Evolutionary conservation across 257 asterid species (phyloP), one percentile per base, ranked within the genome.

Genomic region (Jasminum sambac): DNA sequence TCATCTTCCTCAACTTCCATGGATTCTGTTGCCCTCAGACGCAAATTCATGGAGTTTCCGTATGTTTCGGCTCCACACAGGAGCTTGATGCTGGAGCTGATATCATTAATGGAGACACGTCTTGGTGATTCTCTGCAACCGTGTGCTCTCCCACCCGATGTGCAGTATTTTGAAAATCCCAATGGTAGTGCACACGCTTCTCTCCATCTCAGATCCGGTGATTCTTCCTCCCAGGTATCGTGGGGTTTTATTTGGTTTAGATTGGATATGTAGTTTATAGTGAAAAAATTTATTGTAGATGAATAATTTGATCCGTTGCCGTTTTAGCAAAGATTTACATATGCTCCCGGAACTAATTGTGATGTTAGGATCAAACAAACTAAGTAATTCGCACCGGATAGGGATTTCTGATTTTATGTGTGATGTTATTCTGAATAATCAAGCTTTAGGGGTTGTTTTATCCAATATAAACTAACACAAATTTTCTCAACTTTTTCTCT

Each of bases 21-120:
- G 87, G 84, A 78, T 71, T 69, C 86, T 50, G 57, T 65, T 16
- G 80, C 71, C 17, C 81, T 80, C 6, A 74, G 63, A 38, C 19
- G 76, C 3, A 88, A 87, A 64, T 85, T 90, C 85, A 78, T 75
- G 86, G 96, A 87, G 30, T 90, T 90, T 63, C 97, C 98, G 0
- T 74, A 84, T 19, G 95, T 76, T 11, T 83, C 96, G 0, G 81
- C 65, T 19, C 82, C 93, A 13, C 90, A 82, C 12, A 89, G 80
- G 60, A 76, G 86, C 13, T 82, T 93, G 5, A 89, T 93, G 97
- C 67, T 84, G 77, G 95, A 86, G 71, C 84, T 89, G 14, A 34
- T 90, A 41, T 84, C 95, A 69, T 74, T 87, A 37, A 76, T 93
- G 70, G 97, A 93, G 21, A 66, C 71, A 44, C 82, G 84, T 16